phyloP scores from a whole-genome alignment of 208 protist genomes.

The Crithidia thermophila region DNA sequence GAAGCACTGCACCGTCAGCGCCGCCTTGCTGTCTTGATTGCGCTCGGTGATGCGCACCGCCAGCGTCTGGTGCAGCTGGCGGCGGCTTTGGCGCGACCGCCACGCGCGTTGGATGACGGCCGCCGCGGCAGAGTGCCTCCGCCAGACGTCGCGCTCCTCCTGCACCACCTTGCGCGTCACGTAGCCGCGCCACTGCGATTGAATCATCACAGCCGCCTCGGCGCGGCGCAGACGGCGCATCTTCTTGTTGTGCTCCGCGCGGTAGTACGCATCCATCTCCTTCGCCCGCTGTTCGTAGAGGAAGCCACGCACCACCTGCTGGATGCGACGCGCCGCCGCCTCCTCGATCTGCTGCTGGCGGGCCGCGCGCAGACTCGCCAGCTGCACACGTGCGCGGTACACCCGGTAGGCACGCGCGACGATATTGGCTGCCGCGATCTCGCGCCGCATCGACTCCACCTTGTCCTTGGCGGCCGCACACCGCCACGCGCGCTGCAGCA shows the following conservation, averaged over 20 bases:
- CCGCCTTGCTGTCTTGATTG: slow-evolving; percentile 38
- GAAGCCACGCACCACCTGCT: slow-evolving; percentile 49
- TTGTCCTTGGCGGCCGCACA: slow-evolving; percentile 63
- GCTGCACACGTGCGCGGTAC: slow-evolving; percentile 51
- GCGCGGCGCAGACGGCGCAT: slow-evolving; percentile 49
- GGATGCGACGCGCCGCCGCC: slow-evolving; percentile 55
- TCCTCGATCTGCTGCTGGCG: slow-evolving; percentile 33
- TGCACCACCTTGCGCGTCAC: slow-evolving; percentile 56
- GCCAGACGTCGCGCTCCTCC: slow-evolving; percentile 30
- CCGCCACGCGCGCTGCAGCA: slow-evolving; percentile 85
- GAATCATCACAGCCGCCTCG: slow-evolving; percentile 73
- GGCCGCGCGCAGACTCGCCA: slow-evolving; percentile 46
- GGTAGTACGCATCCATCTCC: slow-evolving; percentile 73
- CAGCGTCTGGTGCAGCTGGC: slow-evolving; percentile 44
- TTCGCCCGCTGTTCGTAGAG: slow-evolving; percentile 37
- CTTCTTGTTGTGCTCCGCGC: slow-evolving; percentile 53
- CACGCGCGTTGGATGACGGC: slow-evolving; percentile 69
- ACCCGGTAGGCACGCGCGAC: slow-evolving; percentile 62
- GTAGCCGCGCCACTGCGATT: slow-evolving; percentile 85
- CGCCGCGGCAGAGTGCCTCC: slow-evolving; percentile 30
- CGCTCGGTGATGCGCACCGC: slow-evolving; percentile 32
- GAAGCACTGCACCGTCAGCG: slow-evolving; percentile 80
- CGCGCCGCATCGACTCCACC: slow-evolving; percentile 56
- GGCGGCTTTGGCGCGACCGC: slow-evolving; percentile 35
- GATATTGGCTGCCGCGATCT: slow-evolving; percentile 43